phyloP scores from a whole-genome alignment of 805 yeast genomes.

The Ogataea angusta region DNA sequence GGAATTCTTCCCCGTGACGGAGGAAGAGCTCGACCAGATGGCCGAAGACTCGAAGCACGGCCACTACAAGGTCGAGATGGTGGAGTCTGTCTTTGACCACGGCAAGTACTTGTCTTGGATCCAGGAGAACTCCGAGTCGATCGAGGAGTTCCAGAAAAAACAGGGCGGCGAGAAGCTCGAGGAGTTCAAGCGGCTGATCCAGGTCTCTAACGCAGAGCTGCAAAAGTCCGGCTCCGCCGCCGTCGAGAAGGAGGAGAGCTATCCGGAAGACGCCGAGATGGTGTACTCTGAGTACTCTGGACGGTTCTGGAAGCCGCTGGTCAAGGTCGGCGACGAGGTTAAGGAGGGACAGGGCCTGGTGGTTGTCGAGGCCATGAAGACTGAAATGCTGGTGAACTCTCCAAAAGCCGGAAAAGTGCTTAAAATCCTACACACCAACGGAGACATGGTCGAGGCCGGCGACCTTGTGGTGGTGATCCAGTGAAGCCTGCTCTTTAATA shows the following conservation, averaged over 20 bases:
- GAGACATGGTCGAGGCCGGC: slow-evolving; percentile 97
- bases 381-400: slow-evolving; percentile 87
- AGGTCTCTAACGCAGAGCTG: slow-evolving; percentile 73
- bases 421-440: slow-evolving; percentile 74
- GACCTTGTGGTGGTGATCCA: slow-evolving; percentile 80
- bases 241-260: slow-evolving; percentile 48
- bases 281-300: slow-evolving; percentile 97
- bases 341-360: slow-evolving; percentile 73
- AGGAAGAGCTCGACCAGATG: slow-evolving; percentile 70
- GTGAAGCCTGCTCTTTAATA: not conserved
- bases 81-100: slow-evolving; percentile 80
- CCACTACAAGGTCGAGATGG: slow-evolving; percentile 67
- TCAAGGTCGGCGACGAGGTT: slow-evolving; percentile 72
- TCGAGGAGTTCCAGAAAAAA: slow-evolving; percentile 58
- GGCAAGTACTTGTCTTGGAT: slow-evolving; percentile 76
- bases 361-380: slow-evolving; percentile 97
- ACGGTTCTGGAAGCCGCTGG: slow-evolving; percentile 91
- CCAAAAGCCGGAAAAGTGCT: slow-evolving; percentile 67
- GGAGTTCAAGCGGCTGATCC: slow-evolving; percentile 81
- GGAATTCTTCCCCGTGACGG: slow-evolving; percentile 89
- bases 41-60: slow-evolving; percentile 80
- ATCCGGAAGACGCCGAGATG: slow-evolving; percentile 74
- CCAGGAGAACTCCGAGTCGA: slow-evolving; percentile 65
- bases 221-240: slow-evolving; percentile 49
- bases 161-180: slow-evolving; percentile 82